Evolutionary conservation across 805 yeast species (phyloP).

Genomic region (Lachancea lanzarotensis): DNA sequence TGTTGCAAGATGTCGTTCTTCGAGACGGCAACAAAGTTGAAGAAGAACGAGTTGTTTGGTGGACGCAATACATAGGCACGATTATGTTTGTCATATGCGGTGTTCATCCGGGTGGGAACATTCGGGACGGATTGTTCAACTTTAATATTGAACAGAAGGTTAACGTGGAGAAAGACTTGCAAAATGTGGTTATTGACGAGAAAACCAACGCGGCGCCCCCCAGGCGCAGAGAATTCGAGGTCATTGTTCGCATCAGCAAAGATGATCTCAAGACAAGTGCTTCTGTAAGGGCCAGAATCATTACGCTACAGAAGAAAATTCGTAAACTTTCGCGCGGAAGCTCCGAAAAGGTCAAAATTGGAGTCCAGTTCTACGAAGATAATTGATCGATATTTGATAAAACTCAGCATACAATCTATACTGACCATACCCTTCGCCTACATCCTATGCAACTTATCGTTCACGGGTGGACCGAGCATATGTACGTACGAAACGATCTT

Average conservation of each 20-base stretch:
- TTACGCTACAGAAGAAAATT: slow-evolving; percentile 52
- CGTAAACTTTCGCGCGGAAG: slow-evolving; percentile 48
- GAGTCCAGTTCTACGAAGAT: slow-evolving; percentile 37
- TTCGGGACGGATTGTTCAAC: slow-evolving; percentile 51
- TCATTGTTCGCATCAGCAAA: slow-evolving; percentile 40
- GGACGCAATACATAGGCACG: slow-evolving; percentile 69
- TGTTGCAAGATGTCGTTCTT: slow-evolving; percentile 44
- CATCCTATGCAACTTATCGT: background rate
- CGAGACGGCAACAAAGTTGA: slow-evolving; percentile 39
- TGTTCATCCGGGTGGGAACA: slow-evolving; percentile 75
- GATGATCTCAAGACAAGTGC: slow-evolving; percentile 54
- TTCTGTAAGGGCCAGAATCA: slow-evolving; percentile 51
- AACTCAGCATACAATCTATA: background rate
- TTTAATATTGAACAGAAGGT: slow-evolving; percentile 35
- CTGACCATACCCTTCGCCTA: no score
- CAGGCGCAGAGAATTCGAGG: slow-evolving; percentile 33
- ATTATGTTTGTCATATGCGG: slow-evolving; percentile 75
- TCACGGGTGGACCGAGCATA: background rate
- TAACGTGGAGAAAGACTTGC: slow-evolving; percentile 23
- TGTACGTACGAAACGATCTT: background rate
- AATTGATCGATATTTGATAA: background rate
- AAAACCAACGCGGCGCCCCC: slow-evolving; percentile 10
- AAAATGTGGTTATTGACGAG: slow-evolving; percentile 18
- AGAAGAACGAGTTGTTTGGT: slow-evolving; percentile 49
- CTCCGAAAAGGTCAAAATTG: slow-evolving; percentile 45